Evolutionary conservation across 768 basidiomycete genomes (phyloP), one percentile per base, ranked within the genome.

Genomic region (Kwoniella newhampshirensis): DNA sequence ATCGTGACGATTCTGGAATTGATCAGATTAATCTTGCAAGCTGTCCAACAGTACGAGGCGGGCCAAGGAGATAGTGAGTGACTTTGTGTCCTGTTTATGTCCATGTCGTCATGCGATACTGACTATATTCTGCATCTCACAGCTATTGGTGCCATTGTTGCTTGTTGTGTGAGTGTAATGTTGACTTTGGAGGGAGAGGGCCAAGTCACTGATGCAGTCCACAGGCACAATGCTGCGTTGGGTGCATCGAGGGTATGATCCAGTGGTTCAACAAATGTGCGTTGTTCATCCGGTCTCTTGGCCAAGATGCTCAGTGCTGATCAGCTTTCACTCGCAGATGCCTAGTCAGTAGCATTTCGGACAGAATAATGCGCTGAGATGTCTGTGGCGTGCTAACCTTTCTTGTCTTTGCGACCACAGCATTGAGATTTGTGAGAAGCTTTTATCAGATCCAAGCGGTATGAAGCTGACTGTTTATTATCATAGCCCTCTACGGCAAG

Each of bases 181-280:
- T 21, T 27, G 32, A 3, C 26, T 48, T 30, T 20, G 13, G 15
- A 18, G 12, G 12, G 27, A 28, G 13, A 23, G 3, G n/a, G 1
- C 28, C 11, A 26, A 18, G 9, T 36, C 11, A 8, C 26, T 42
- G 17, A 28, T 25, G 11, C 5, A 20, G 18, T 28, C 18, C 20
- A 30, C 28, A 23, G 32, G 49, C 51, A 25, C n/a, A 52, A 23
- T 91, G 87, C 72, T 87, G 86, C 74, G 77, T 90, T 27, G 85
- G 85, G 4, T 85, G 83, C 64, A 83, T 91, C 58, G 82, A 88
- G 63, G 78, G 76, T 27, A 37, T 87, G 64, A 84, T 90, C 8
- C 82, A 85, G 71, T 91, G 86, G 76, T 90, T 91, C 79, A 91
- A 91, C 74, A 81, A 85, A 81, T 88, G 89, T 75, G 84, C 86